These are phyloP conservation scores for Sugiyamaella grinbergsii DNA, from an alignment of 1,139 yeast species.

Conservation along the genomic window DNA sequence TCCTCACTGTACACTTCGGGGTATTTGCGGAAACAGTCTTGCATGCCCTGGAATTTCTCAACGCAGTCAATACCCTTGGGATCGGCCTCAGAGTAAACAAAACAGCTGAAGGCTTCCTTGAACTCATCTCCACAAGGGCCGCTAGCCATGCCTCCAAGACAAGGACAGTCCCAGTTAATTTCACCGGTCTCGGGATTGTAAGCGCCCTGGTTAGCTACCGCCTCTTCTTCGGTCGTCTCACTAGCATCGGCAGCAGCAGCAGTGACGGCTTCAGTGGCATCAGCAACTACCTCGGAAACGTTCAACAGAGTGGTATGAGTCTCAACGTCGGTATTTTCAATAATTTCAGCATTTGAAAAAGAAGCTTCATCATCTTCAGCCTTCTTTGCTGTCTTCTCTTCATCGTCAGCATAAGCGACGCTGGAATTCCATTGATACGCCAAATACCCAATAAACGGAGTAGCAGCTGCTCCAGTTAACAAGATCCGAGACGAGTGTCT, in stretches of 20 bases:
- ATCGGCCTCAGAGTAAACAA: conserved; percentile 90
- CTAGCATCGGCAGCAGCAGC: conserved; percentile 12
- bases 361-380: conserved; percentile 1
- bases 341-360: conserved; percentile 8
- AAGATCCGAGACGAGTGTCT: background rate
- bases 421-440: conserved; percentile 11
- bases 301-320: conserved; percentile 21
- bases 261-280: conserved; percentile 17
- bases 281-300: conserved; percentile 21
- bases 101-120: conserved; percentile 94
- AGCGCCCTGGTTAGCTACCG: conserved; percentile 55
- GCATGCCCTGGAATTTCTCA: conserved; percentile 89
- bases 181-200: conserved; percentile 98
- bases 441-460: conserved; percentile 18
- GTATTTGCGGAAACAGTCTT: conserved; percentile 87
- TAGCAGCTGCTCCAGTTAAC: conserved; percentile 8
- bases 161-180: conserved; percentile 99
- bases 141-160: conserved; percentile 98
- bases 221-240: conserved; percentile 13
- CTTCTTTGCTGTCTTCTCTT: conserved; percentile 4
- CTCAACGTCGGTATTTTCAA: conserved; percentile 15
- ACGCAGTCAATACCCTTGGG: conserved; percentile 98
- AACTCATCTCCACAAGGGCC: conserved; percentile 99
- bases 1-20: conserved; percentile 96
- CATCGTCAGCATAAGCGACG: conserved; percentile 23